These are phyloP conservation scores for Mortierella sp. DNA, from an alignment of 371 early-diverging fungal species.

Conservation along the genomic window DNA sequence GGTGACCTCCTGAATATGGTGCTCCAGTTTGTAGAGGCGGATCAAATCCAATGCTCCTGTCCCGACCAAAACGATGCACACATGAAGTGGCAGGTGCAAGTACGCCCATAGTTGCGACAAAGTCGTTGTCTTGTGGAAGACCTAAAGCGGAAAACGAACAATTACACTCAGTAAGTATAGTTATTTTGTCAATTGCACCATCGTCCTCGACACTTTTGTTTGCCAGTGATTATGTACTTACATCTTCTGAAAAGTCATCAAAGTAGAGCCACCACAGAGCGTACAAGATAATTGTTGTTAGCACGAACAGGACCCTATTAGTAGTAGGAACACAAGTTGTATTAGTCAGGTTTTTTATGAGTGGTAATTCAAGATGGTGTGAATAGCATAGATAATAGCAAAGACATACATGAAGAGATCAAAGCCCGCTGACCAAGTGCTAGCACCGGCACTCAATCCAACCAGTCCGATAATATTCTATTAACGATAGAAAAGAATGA, in stretches of 20 bases:
- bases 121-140: constrained; percentile 45
- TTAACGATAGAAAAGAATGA: not conserved
- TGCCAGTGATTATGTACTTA: constrained; percentile 12
- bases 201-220: not conserved
- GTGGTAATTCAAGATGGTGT: not conserved
- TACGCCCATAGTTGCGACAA: constrained; percentile 71
- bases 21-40: constrained; percentile 54
- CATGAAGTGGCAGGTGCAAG: constrained; percentile 70
- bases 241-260: constrained; percentile 55
- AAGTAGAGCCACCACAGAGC: constrained; percentile 53
- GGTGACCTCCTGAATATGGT: constrained; percentile 30
- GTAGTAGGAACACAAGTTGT: not conserved
- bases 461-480: constrained; percentile 49
- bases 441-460: constrained; percentile 34
- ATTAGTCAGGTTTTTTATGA: not conserved
- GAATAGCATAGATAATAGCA: not conserved
- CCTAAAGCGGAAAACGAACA: constrained; percentile 2
- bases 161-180: not conserved
- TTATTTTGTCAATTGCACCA: too few relatives aligned
- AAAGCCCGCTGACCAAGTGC: constrained; percentile 22
- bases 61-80: constrained; percentile 70
- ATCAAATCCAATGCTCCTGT: constrained; percentile 68
- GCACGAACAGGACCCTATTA: constrained; percentile 24
- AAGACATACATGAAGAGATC: constrained; percentile 29
- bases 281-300: constrained; percentile 36